Evolutionary conservation across 306 rosid species (phyloP).

Genomic region (Calophaca sinica): DNA sequence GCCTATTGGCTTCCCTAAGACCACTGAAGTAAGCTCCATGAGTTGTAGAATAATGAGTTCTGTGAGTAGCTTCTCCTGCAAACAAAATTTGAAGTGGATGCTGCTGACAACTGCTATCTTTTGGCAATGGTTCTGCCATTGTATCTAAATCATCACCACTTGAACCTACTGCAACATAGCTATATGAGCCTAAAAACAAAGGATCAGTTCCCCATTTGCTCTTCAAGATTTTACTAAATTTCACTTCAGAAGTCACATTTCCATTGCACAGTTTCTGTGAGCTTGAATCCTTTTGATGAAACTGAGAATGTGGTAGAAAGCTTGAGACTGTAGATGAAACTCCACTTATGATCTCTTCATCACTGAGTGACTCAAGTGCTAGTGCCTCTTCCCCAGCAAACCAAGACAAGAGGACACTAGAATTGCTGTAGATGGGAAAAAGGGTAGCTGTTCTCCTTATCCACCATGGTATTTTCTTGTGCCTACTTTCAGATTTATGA

Average conservation of each 20-base stretch:
- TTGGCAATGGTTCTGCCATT: conserved; percentile 91
- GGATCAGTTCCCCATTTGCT: conserved; percentile 89
- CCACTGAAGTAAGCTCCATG: conserved; percentile 99
- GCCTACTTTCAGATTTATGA: conserved; percentile 67
- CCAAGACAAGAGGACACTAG: conserved; percentile 82
- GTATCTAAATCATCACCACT: conserved; percentile 88
- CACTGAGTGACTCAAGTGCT: conserved; percentile 74
- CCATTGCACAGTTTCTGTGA: conserved; percentile 56
- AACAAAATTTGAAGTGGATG: conserved; percentile 85
- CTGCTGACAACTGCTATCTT: conserved; percentile 38
- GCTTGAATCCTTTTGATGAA: conserved; percentile 40
- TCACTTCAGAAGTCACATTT: conserved; percentile 54
- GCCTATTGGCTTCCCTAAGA: conserved; percentile 94
- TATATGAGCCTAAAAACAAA: conserved; percentile 84
- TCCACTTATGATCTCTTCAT: conserved; percentile 75
- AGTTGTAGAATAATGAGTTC: conserved; percentile 97
- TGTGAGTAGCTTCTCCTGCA: conserved; percentile 98
- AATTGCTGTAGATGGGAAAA: conserved; percentile 72
- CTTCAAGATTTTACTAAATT: conserved; percentile 66
- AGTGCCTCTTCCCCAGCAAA: conserved; percentile 91
- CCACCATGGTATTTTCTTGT: conserved; percentile 90
- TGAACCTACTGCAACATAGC: conserved; percentile 88
- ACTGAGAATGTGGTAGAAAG: conserved; percentile 53
- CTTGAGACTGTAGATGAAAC: conserved; percentile 69
- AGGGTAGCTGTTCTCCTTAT: conserved; percentile 84